Base-by-base conservation (phyloP, 768 basidiomycete species). In the Termitomyces titanicus region DNA sequence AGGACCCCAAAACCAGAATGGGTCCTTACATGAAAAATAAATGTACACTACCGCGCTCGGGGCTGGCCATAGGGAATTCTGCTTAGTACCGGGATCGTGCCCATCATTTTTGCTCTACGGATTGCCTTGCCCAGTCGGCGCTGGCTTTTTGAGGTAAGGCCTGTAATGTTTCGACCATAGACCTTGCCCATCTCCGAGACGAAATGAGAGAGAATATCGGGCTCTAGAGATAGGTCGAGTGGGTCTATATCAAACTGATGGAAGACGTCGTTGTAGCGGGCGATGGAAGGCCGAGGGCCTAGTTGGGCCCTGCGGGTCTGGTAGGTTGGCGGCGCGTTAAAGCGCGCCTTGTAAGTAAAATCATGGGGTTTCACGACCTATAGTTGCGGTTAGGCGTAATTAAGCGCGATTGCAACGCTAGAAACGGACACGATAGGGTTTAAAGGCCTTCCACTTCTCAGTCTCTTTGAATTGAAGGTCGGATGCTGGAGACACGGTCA, bases 51-150 rank as follows among this genome's bases (percentile, higher is more conserved):
- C n/a, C n/a, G n/a, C n/a, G n/a, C n/a, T n/a, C n/a, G n/a, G n/a
- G n/a, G n/a, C n/a, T n/a, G n/a, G n/a, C n/a, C n/a, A n/a, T n/a
- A n/a, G n/a, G n/a, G n/a, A n/a, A n/a, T n/a, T 35, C 61, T 73
- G 65, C 77, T 78, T 61, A 78, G 74, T 17, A 74, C 61, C 9
- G 92, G 89, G 51, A 96, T 82, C 54, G 92, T 66, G 38, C 95
- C 95, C 90, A 96, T 94, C 79, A 87, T 86, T 72, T 88, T 91
- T 55, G 95, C 89, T 56, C 95, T 76, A 43, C 89, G 84, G 55
- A 97, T 87, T 42, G 94, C 90, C 71, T 93, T 93, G 56, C 83
- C 89, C 4, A 97, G 62, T 57, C 78, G 77, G 42, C 92, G 80
- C 68, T 97, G 95, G 52, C 74, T 88, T 72, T 84, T 85, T 70